These are phyloP conservation scores for Zymoseptoria ardabiliae DNA, from an alignment of 2,329 filamentous ascomycete species.

Conservation along the genomic window DNA sequence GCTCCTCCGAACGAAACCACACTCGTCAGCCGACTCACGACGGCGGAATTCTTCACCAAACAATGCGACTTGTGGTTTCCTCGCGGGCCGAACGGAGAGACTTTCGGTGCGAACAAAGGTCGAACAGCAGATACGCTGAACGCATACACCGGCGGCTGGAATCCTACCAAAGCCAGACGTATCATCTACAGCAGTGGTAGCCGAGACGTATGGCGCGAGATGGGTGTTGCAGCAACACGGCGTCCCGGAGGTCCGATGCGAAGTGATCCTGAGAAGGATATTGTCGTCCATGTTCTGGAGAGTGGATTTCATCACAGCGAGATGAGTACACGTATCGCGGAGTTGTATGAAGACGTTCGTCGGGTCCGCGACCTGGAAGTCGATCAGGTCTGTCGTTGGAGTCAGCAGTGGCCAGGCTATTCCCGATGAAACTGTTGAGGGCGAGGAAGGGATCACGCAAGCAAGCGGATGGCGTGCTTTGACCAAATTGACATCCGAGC, in stretches of 20 bases:
- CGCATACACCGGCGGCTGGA: slow-evolving; percentile 48
- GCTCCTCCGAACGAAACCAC: slow-evolving; percentile 39
- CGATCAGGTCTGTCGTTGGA: slow-evolving; percentile 2
- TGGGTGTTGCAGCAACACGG: neutral
- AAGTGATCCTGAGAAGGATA: slow-evolving; percentile 1
- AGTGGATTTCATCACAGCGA: slow-evolving; percentile 4
- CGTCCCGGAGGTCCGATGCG: slow-evolving; percentile 2
- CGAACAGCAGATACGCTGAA: slow-evolving; percentile 46
- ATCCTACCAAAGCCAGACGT: neutral
- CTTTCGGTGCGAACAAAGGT: slow-evolving; percentile 45
- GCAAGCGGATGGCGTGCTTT: neutral
- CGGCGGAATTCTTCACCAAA: slow-evolving; percentile 46
- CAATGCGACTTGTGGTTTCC: slow-evolving; percentile 53
- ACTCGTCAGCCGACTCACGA: slow-evolving; percentile 48
- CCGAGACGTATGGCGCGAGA: slow-evolving; percentile 4
- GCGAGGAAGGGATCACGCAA: neutral
- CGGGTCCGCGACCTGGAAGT: slow-evolving; percentile 2
- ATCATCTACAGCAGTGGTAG: slow-evolving; percentile 27
- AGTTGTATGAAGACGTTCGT: slow-evolving; percentile 1
- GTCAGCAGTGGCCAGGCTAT: slow-evolving; percentile 1
- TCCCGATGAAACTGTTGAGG: neutral
- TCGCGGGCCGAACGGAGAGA: slow-evolving; percentile 37
- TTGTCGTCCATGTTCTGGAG: slow-evolving; percentile 4
- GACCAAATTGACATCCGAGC: neutral
- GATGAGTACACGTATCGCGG: slow-evolving; percentile 1